Evolutionary conservation across 2,329 filamentous ascomycete genomes (phyloP).

Genomic region (Claviceps capensis): DNA sequence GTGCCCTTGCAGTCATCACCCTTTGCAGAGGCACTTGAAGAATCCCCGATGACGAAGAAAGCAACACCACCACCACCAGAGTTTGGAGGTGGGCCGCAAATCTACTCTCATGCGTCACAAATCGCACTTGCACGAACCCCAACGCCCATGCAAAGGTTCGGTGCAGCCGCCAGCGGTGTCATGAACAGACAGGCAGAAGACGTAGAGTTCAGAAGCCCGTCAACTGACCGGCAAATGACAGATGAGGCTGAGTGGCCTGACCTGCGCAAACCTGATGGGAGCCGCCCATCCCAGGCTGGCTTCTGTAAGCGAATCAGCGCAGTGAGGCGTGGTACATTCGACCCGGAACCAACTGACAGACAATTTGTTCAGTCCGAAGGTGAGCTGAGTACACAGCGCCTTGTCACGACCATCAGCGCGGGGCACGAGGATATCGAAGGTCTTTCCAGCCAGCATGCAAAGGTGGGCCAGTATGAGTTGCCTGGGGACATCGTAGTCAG

Average conservation of each 20-base stretch:
- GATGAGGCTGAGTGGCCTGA: not conserved
- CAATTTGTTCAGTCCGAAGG: not conserved
- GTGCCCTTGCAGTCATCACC: not conserved
- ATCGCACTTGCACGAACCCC: constrained; percentile 4
- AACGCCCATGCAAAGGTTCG: not conserved
- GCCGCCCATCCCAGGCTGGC: not conserved
- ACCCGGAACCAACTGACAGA: not conserved
- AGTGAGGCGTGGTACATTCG: not conserved
- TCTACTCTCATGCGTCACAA: constrained; percentile 1
- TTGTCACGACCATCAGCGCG: not conserved
- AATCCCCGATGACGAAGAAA: not conserved
- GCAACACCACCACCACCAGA: not conserved
- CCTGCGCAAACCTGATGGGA: not conserved
- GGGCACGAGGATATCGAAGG: not conserved
- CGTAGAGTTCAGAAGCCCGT: not conserved
- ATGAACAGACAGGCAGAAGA: not conserved
- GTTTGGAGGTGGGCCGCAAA: not conserved
- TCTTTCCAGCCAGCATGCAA: not conserved
- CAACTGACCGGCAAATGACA: not conserved
- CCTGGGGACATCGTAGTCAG: not conserved
- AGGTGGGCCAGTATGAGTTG: not conserved
- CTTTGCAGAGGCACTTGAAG: too few relatives aligned
- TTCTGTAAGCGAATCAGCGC: not conserved
- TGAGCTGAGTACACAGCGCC: not conserved
- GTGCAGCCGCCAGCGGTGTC: not conserved